Evolutionary conservation across 768 basidiomycete species (phyloP).

Genomic region (Ramaria rubella): DNA sequence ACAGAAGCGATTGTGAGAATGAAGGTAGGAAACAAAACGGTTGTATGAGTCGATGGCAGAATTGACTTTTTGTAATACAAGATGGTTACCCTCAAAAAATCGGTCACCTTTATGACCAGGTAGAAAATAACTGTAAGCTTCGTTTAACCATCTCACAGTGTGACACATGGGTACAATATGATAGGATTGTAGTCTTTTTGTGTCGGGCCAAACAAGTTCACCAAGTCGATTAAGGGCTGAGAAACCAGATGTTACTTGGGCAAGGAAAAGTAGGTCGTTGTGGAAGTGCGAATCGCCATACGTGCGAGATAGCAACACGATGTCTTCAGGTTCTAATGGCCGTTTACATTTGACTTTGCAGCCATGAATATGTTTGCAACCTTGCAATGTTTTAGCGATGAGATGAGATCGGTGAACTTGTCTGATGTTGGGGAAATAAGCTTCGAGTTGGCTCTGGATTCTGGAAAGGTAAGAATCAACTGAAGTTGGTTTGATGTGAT

Average conservation of each 20-base stretch:
- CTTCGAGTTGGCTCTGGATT: constrained; percentile 19
- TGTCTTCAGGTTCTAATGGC: too few species aligned
- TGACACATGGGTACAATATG: constrained; percentile 18
- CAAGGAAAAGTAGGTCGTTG: constrained; percentile 25
- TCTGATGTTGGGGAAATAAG: constrained; percentile 21
- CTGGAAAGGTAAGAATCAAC: constrained; percentile 22
- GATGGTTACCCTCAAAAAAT: too few species aligned
- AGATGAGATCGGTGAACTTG: not conserved
- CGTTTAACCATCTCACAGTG: constrained; percentile 3
- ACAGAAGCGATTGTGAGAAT: not conserved
- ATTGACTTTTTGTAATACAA: constrained; percentile 6
- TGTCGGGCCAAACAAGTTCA: constrained; percentile 23
- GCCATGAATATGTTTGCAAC: constrained; percentile 21
- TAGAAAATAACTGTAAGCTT: constrained; percentile 19
- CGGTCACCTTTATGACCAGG: constrained; percentile 35
- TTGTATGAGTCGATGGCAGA: not conserved
- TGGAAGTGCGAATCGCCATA: constrained; percentile 22
- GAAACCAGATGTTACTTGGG: constrained; percentile 20
- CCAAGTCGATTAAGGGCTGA: constrained; percentile 23
- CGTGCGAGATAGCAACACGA: constrained; percentile 10
- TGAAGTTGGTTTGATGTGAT: constrained; percentile 18
- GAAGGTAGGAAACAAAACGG: not conserved
- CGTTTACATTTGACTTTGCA: constrained; percentile 22
- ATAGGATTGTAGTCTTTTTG: constrained; percentile 1
- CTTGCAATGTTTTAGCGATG: constrained; percentile 16